phyloP scores from a whole-genome alignment of 148 eudicot species.

The Rheum nobile region DNA sequence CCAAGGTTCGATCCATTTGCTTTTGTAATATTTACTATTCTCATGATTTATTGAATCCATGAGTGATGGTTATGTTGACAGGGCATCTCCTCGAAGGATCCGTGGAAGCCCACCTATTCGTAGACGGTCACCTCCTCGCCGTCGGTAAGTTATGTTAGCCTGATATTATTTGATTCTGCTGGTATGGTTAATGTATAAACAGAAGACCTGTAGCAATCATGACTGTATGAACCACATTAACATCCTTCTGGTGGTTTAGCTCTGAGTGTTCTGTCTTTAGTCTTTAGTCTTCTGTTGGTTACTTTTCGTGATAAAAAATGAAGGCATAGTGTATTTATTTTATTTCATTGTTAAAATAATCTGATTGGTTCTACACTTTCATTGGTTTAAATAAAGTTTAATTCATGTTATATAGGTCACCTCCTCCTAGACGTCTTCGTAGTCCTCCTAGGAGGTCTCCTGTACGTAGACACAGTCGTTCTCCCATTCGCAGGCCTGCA shows the following conservation, averaged over 20 bases:
- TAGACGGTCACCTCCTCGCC: slow-evolving; percentile 78
- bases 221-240: not conserved
- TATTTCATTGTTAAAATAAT: not conserved
- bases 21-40: not conserved
- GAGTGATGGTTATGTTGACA: slow-evolving; percentile 15
- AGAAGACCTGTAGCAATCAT: not conserved
- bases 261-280: no score
- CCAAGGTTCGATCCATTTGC: slow-evolving; percentile 35
- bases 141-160: slow-evolving; percentile 46
- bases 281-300: no score
- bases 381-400: not conserved
- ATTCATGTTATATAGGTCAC: not conserved
- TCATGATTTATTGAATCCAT: not conserved
- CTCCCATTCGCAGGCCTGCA: slow-evolving; percentile 66
- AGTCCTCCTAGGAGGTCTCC: slow-evolving; percentile 94
- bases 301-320: not conserved
- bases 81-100: slow-evolving; percentile 72
- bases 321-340: not conserved
- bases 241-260: not conserved
- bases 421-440: slow-evolving; percentile 73
- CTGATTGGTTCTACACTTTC: not conserved
- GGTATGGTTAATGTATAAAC: not conserved
- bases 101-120: slow-evolving; percentile 88
- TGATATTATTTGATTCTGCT: not conserved
- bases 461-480: slow-evolving; percentile 76